Conservation (phyloP, 2,329 filamentous ascomycete genomes). For the Microsporum ferrugineum region DNA sequence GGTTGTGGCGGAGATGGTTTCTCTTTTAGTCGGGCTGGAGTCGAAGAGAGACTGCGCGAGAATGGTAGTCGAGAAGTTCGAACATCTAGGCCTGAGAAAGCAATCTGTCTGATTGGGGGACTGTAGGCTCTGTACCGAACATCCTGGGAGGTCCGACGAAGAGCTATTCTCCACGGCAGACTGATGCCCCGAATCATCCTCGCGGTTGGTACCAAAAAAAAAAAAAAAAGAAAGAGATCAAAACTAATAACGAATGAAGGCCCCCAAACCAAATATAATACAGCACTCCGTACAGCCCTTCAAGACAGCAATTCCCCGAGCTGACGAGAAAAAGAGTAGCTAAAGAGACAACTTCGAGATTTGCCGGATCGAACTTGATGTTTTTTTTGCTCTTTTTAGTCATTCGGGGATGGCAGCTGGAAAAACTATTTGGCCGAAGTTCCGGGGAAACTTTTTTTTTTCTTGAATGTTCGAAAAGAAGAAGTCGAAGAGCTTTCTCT, state of each 20-base stretch:
- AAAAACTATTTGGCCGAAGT: not conserved
- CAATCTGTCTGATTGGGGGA: slow-evolving; percentile 24
- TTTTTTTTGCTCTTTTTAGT: not conserved
- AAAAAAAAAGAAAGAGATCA: not conserved
- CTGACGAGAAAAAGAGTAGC: not conserved
- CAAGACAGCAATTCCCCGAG: not conserved
- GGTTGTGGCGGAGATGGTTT: slow-evolving; percentile 38
- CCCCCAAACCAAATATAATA: slow-evolving; percentile 3
- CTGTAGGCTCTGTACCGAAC: slow-evolving; percentile 25
- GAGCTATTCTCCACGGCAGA: slow-evolving; percentile 53
- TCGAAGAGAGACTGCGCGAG: slow-evolving; percentile 35
- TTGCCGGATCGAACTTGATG: not conserved
- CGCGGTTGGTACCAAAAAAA: not conserved
- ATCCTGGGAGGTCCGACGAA: slow-evolving; percentile 40
- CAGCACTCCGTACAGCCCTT: not conserved
- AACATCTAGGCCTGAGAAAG: slow-evolving; percentile 12
- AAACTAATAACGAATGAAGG: not conserved
- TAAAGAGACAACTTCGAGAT: not conserved
- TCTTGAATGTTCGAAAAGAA: not conserved
- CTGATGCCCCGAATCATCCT: slow-evolving; percentile 54
- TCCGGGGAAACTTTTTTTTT: slow-evolving; percentile 3
- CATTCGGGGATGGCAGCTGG: not conserved
- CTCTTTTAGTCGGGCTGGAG: slow-evolving; percentile 44
- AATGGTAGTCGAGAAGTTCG: slow-evolving; percentile 15
- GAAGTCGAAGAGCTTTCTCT: not conserved